phyloP scores from a whole-genome alignment of 78 protist genomes.

The Cavenderia fasciculata region DNA sequence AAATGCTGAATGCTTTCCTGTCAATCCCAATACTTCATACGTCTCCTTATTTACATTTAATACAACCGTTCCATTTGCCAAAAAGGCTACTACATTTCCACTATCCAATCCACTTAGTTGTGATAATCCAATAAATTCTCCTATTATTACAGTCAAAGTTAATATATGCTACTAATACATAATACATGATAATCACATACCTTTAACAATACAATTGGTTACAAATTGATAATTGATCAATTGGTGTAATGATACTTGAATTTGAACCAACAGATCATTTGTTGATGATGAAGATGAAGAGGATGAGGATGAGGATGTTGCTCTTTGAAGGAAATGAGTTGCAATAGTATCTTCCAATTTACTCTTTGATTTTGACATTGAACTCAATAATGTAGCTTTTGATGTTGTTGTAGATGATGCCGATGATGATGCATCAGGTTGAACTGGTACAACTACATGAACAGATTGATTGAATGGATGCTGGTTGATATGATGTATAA shows the following conservation, averaged over 20 bases:
- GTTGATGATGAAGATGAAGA: too few species aligned
- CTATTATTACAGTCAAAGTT: background rate
- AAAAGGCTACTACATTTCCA: constrained; percentile 68
- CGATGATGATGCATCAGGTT: background rate
- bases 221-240: constrained; percentile 11
- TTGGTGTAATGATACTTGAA: constrained; percentile 27
- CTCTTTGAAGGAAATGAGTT: background rate
- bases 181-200: background rate
- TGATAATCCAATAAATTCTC: constrained; percentile 59
- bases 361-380: constrained; percentile 12
- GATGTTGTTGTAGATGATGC: background rate
- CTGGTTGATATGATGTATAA: too few species aligned
- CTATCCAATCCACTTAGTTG: constrained; percentile 30
- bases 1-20: constrained; percentile 5
- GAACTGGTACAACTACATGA: constrained; percentile 30
- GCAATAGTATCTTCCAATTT: background rate
- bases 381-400: constrained; percentile 15
- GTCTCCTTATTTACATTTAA: constrained; percentile 66
- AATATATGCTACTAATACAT: too few species aligned
- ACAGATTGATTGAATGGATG: constrained; percentile 61
- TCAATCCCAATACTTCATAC: constrained; percentile 33
- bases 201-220: constrained; percentile 19
- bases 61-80: constrained; percentile 31
- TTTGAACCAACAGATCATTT: constrained; percentile 1
- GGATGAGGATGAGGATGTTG: constrained; percentile 9